Evolutionary conservation across 495 filamentous ascomycete genomes (phyloP).

Genomic region (Hyaloscypha hepaticicola): DNA sequence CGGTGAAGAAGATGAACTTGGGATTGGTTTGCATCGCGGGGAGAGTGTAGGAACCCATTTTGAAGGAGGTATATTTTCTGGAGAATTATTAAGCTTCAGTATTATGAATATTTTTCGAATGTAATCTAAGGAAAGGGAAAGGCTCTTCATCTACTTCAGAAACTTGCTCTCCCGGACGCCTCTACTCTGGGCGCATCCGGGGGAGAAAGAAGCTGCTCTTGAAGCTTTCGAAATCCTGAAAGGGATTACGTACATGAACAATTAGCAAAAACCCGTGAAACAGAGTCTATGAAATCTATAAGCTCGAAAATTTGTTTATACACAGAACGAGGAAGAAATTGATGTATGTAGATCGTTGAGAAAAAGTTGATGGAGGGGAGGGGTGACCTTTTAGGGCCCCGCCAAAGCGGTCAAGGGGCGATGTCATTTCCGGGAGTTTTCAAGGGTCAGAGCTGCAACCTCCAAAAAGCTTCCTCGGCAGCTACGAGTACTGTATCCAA

Average conservation of each 20-base stretch:
- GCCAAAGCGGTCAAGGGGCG: slow-evolving; percentile 8
- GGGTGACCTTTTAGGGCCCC: slow-evolving; percentile 7
- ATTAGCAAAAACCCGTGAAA: neutral
- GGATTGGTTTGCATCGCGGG: slow-evolving; percentile 63
- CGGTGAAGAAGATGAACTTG: slow-evolving; percentile 93
- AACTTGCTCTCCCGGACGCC: neutral
- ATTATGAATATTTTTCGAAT: neutral
- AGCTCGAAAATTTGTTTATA: neutral
- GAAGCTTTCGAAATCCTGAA: too few species aligned
- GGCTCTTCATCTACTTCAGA: too few species aligned
- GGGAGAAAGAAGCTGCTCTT: neutral
- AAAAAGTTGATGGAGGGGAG: slow-evolving; percentile 16
- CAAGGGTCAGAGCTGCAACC: neutral
- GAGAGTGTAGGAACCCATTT: slow-evolving; percentile 32
- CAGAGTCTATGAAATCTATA: slow-evolving; percentile 5
- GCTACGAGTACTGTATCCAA: neutral
- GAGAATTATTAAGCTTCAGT: neutral
- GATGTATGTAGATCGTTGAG: neutral
- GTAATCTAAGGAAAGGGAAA: neutral
- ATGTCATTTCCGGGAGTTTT: neutral
- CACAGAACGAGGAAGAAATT: neutral
- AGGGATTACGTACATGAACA: neutral
- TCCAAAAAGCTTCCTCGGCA: slow-evolving; percentile 9
- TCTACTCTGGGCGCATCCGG: neutral
- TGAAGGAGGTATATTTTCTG: slow-evolving; percentile 6